Percentiles rank a stretch among this genome's conserved stretches.
phyloP scores from a whole-genome alignment of 108 stramenopile genomes.

The Asterionellopsis glacialis region DNA sequence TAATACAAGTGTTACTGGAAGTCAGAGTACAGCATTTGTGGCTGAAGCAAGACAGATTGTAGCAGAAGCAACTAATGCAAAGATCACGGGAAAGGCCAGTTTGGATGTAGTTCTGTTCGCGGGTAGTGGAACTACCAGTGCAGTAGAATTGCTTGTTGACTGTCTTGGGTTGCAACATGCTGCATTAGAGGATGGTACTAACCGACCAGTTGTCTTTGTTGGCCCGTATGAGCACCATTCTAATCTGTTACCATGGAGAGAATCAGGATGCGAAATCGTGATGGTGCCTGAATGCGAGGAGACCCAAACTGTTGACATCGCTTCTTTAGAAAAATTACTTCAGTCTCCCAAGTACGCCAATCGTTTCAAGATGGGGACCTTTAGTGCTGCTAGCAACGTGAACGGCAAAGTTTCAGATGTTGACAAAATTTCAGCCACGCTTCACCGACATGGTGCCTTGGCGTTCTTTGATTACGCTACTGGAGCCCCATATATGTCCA shows the following conservation, averaged over 20 bases:
- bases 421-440: conserved; percentile 61
- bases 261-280: conserved; percentile 77
- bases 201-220: conserved; percentile 66
- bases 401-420: conserved; percentile 87
- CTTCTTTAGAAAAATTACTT: conserved; percentile 67
- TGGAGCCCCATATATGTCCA: conserved; percentile 86
- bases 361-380: conserved; percentile 78
- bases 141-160: conserved; percentile 76
- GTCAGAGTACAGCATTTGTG: conserved; percentile 87
- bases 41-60: conserved; percentile 90
- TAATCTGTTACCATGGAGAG: conserved; percentile 95
- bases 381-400: conserved; percentile 92
- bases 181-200: conserved; percentile 10
- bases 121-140: conserved; percentile 93
- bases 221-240: conserved; percentile 98
- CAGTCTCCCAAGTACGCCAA: conserved; percentile 24
- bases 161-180: conserved; percentile 45
- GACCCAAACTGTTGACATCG: conserved; percentile 52
- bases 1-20: conserved; percentile 77
- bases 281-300: conserved; percentile 45
- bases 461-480: conserved; percentile 96
- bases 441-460: conserved; percentile 86
- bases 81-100: conserved; percentile 86
- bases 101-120: conserved; percentile 90
- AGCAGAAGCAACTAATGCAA: conserved; percentile 75